Evolutionary conservation across 805 yeast species (phyloP).

Genomic region (Pichia cabralensis): DNA sequence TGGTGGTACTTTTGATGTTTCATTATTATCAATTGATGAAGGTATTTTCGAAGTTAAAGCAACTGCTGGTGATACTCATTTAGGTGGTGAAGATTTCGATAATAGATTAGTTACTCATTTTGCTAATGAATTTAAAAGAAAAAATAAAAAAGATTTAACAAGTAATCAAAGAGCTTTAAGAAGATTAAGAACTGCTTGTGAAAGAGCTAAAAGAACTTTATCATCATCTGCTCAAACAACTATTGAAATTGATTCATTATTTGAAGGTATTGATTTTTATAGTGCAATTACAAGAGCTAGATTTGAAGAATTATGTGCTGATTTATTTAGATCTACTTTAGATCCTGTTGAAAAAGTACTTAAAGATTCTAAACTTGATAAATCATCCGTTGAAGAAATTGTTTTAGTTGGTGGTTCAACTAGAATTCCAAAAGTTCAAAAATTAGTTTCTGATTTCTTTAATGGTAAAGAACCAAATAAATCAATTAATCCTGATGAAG

Average conservation of each 20-base stretch:
- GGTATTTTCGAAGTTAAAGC: constrained; percentile 97
- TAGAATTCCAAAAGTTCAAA: constrained; percentile 95
- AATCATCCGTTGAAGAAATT: constrained; percentile 83
- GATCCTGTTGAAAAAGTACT: constrained; percentile 95
- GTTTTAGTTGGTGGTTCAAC: constrained; percentile 97
- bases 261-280: constrained; percentile 94
- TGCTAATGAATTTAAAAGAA: constrained; percentile 93
- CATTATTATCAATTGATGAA: constrained; percentile 82
- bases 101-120: constrained; percentile 92
- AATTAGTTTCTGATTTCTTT: constrained; percentile 90
- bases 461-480: constrained; percentile 95
- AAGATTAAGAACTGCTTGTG: constrained; percentile 98
- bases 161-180: constrained; percentile 93
- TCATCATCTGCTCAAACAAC: constrained; percentile 95
- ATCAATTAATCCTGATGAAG: constrained; percentile 97
- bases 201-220: constrained; percentile 97
- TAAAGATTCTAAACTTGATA: constrained; percentile 83
- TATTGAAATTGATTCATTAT: constrained; percentile 89
- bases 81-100: constrained; percentile 99
- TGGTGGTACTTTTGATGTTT: constrained; percentile 98
- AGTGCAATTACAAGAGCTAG: constrained; percentile 95
- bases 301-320: constrained; percentile 94
- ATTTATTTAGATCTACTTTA: constrained; percentile 85
- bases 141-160: constrained; percentile 90
- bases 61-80: constrained; percentile 83